These are phyloP conservation scores for Auricularia auricula-judae DNA, from an alignment of 768 basidiomycete genomes.

Conservation along the genomic window DNA sequence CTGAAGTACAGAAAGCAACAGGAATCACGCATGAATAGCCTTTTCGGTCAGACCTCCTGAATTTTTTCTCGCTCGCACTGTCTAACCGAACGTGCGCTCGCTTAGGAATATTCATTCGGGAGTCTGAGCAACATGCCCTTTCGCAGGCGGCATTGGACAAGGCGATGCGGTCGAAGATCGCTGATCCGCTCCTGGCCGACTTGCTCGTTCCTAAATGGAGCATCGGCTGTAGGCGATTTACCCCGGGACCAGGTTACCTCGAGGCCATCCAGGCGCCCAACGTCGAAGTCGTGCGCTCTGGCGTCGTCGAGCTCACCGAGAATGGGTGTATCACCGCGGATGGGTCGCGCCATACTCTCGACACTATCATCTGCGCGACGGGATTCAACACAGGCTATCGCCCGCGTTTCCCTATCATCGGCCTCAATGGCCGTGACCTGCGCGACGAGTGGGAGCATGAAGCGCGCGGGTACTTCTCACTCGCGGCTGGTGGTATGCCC, in stretches of 20 bases:
- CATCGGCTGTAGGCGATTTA: background rate
- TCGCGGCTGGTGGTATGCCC: background rate
- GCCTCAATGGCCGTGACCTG: background rate
- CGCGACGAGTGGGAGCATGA: background rate
- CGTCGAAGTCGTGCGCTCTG: background rate
- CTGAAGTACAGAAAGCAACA: background rate
- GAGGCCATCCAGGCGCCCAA: background rate
- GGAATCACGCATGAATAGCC: background rate
- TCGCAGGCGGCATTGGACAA: background rate
- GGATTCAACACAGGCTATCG: background rate
- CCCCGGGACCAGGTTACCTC: background rate
- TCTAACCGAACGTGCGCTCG: too few relatives aligned
- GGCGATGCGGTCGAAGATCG: background rate
- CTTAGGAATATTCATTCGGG: background rate
- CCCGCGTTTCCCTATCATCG: background rate
- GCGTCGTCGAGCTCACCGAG: background rate
- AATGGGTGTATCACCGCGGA: background rate
- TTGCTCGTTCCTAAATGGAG: background rate
- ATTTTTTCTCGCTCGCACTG: background rate
- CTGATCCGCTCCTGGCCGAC: background rate
- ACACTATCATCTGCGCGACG: background rate
- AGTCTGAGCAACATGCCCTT: background rate
- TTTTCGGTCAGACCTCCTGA: background rate
- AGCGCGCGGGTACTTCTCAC: background rate
- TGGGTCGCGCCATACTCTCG: background rate